Base-by-base conservation (phyloP, 768 basidiomycete species). In the Leccinum pellstonianum region DNA sequence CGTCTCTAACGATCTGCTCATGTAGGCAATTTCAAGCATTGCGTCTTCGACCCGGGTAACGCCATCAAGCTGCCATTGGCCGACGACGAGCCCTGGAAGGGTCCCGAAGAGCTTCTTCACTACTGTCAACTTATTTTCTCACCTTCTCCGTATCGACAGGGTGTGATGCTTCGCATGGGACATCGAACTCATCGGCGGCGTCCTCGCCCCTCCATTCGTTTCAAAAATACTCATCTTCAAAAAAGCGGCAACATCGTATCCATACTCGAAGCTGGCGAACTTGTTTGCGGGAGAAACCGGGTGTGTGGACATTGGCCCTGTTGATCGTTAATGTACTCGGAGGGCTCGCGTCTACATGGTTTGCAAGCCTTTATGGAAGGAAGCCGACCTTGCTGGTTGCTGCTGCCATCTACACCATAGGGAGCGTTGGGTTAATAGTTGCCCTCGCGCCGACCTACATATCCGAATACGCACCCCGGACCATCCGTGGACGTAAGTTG, bases 401-500 rank as follows among this genome's bases (percentile, higher is more conserved):
- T 1, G 70, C 70, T 10, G n/a, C 68, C 51, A 57, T 78, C 51
- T 78, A 70, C 58, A 19, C 75, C 48, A 33, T 77, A 33, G 77
- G 75, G 31, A 70, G 70, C 31, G 48, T 66, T 19, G 83, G 80
- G 27, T 46, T 75, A 37, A 69, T 75, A 62, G 64, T 70, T 2
- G 75, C 74, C 0, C 51, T 77, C 29, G 73, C 73, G n/a, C 77
- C 77, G 1, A 69, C 73, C 1, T 77, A 77, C 27, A 69, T 77
- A 3, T 73, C 75, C 4, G 77, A 78, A 65, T 76, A 68, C 56
- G 71, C 73, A 76, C 25, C 25, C 25, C 25, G 25, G 25, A 25
- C 25, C 25, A 25, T 78, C 29, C 73, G 77, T 47, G 77, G 77
- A 4, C 72, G 77, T 3, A 2, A 1, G 2, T 10, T 76, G 76